Evolutionary conservation across 2,329 filamentous ascomycete genomes (phyloP).

Genomic region (Blumeria hordei): DNA sequence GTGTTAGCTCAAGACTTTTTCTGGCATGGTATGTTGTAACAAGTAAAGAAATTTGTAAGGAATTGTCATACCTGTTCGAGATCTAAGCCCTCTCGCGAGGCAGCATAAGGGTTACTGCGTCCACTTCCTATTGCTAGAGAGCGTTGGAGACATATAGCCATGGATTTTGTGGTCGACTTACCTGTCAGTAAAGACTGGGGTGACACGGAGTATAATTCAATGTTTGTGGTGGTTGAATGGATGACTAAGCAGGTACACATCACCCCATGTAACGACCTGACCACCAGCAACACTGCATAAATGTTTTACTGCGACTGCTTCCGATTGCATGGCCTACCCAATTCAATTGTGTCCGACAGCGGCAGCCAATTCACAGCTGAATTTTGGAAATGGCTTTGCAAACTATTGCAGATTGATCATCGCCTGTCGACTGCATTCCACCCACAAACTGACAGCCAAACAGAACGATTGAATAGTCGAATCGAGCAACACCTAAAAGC

Average conservation of each 20-base stretch:
- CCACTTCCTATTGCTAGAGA: neutral
- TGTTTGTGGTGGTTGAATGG: neutral
- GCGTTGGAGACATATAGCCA: neutral
- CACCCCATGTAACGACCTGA: neutral
- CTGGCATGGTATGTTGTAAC: neutral
- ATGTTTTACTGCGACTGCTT: neutral
- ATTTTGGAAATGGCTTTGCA: neutral
- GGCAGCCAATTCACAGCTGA: neutral
- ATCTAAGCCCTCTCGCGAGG: neutral
- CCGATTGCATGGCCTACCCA: neutral
- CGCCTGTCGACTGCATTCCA: constrained; percentile 5
- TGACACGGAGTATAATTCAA: neutral
- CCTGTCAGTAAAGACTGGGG: neutral
- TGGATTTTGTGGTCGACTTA: neutral
- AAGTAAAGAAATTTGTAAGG: neutral
- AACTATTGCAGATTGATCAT: constrained; percentile 1
- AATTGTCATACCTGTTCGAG: neutral
- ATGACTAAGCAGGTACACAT: neutral
- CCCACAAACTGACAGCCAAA: constrained; percentile 6
- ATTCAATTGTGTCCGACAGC: neutral
- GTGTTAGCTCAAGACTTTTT: neutral
- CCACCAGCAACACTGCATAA: neutral
- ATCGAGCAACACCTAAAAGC: constrained; percentile 3
- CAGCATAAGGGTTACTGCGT: neutral
- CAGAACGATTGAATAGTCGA: constrained; percentile 4